These are phyloP conservation scores for Pythium graminicola DNA, from an alignment of 352 stramenopile genomes.

Conservation along the genomic window DNA sequence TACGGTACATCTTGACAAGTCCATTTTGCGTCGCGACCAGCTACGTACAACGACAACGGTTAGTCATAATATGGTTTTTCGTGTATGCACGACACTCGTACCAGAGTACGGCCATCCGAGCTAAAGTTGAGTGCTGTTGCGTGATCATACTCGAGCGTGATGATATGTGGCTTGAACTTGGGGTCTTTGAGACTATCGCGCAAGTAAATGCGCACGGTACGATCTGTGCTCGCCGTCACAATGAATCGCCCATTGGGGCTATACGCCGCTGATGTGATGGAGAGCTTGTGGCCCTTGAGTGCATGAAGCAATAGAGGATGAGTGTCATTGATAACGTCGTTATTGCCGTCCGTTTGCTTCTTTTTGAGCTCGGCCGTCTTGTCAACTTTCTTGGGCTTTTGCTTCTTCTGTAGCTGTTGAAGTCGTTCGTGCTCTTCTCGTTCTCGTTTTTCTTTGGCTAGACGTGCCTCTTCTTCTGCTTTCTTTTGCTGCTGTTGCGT, in stretches of 20 bases:
- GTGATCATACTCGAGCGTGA: conserved; percentile 78
- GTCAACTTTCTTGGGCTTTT: conserved; percentile 66
- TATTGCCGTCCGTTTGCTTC: conserved; percentile 26
- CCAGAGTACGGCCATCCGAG: conserved; percentile 62
- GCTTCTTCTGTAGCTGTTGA: conserved; percentile 43
- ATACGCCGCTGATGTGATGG: conserved; percentile 54
- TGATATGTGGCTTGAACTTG: conserved; percentile 49
- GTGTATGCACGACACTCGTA: conserved; percentile 13
- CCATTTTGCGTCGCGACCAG: conserved; percentile 59
- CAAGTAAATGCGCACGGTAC: conserved; percentile 63
- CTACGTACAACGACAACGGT: conserved; percentile 9
- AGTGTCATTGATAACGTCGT: conserved; percentile 24
- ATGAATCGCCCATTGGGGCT: conserved; percentile 76
- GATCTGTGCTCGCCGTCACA: conserved; percentile 65
- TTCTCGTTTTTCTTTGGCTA: conserved; percentile 46
- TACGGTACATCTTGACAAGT: conserved; percentile 70
- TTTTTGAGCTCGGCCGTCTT: conserved; percentile 67
- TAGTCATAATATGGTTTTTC: too few relatives aligned
- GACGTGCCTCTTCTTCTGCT: conserved; percentile 23
- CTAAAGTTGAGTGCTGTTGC: conserved; percentile 69
- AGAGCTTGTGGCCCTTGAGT: conserved; percentile 69
- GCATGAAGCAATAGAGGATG: conserved; percentile 38
- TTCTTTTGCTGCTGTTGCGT: conserved; percentile 41
- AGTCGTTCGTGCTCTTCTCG: conserved; percentile 39
- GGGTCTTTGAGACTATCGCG: conserved; percentile 58